phyloP scores from a whole-genome alignment of 345 rosid species.

The Populus ilicifolia region DNA sequence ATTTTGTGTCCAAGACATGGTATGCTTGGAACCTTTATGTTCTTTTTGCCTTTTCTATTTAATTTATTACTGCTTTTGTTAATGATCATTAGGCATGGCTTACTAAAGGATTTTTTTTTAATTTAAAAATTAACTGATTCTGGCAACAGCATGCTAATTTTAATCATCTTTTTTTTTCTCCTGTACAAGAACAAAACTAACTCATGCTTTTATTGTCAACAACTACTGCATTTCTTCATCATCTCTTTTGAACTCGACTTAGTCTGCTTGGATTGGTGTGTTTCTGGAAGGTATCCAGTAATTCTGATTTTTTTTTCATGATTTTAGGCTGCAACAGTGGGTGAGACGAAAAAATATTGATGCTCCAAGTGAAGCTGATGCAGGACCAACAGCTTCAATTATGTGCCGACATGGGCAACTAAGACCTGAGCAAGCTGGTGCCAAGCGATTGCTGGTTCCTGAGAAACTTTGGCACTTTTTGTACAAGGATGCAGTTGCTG shows the following conservation, averaged over 20 bases:
- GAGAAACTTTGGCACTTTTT: slow-evolving; percentile 83
- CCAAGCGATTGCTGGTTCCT: slow-evolving; percentile 78
- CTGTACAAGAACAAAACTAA: not conserved
- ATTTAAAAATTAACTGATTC: not conserved
- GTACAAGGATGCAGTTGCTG: slow-evolving; percentile 62
- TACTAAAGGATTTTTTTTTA: not conserved
- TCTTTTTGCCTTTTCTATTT: not conserved
- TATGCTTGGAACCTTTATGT: slow-evolving; percentile 33
- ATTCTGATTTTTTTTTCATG: not conserved
- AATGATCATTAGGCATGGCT: not conserved
- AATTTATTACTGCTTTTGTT: slow-evolving; percentile 8
- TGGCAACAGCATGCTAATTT: not conserved
- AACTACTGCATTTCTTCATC: not conserved
- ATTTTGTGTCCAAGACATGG: slow-evolving; percentile 80
- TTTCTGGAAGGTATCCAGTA: slow-evolving; percentile 3
- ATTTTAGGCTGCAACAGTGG: slow-evolving; percentile 94
- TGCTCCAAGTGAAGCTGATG: slow-evolving; percentile 90
- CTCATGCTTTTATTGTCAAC: not conserved
- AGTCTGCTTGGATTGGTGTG: not conserved
- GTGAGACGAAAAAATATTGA: slow-evolving; percentile 81
- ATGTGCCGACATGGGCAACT: slow-evolving; percentile 73
- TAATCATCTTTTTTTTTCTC: not conserved
- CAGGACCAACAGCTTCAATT: slow-evolving; percentile 70
- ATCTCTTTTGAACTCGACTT: not conserved
- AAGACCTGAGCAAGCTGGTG: slow-evolving; percentile 92